These are phyloP conservation scores for Neurospora sp. DNA, from an alignment of 2,329 filamentous ascomycete genomes.

Conservation along the genomic window DNA sequence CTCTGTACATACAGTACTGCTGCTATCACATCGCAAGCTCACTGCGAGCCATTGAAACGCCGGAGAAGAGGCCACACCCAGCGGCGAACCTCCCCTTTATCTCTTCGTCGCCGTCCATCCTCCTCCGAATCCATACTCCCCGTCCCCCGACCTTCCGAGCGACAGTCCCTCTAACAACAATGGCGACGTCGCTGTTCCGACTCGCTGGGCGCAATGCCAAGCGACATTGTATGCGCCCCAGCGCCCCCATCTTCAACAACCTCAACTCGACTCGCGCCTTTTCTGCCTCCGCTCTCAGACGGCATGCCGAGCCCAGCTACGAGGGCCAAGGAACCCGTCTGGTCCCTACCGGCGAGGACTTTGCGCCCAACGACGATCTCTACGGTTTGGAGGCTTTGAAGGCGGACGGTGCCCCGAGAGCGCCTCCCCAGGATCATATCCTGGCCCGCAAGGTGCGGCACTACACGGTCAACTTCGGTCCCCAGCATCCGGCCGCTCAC, in stretches of 20 bases:
- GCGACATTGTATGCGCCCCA: conserved; percentile 49
- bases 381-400: conserved; percentile 29
- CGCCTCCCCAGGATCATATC: conserved; percentile 38
- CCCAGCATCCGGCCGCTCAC: conserved; percentile 96
- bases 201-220: conserved; percentile 62
- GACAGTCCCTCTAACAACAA: conserved; percentile 31
- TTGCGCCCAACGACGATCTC: conserved; percentile 40
- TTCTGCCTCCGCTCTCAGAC: conserved; percentile 54
- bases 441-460: conserved; percentile 80
- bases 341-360: conserved; percentile 56
- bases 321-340: conserved; percentile 46
- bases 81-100: conserved; percentile 16
- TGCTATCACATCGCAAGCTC: conserved; percentile 11
- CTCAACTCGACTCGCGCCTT: conserved; percentile 41
- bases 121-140: conserved; percentile 19
- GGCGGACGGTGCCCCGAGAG: conserved; percentile 28
- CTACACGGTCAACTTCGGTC: conserved; percentile 99
- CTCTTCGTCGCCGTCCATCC: conserved; percentile 10
- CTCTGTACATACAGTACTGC: background rate
- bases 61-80: conserved; percentile 20
- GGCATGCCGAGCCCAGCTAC: conserved; percentile 48
- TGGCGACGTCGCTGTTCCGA: conserved; percentile 60
- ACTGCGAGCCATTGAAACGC: conserved; percentile 21
- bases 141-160: background rate
- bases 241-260: conserved; percentile 10